Base-by-base conservation (phyloP, 2,329 filamentous ascomycete genomes). In the Cordyceps cicadae region DNA sequence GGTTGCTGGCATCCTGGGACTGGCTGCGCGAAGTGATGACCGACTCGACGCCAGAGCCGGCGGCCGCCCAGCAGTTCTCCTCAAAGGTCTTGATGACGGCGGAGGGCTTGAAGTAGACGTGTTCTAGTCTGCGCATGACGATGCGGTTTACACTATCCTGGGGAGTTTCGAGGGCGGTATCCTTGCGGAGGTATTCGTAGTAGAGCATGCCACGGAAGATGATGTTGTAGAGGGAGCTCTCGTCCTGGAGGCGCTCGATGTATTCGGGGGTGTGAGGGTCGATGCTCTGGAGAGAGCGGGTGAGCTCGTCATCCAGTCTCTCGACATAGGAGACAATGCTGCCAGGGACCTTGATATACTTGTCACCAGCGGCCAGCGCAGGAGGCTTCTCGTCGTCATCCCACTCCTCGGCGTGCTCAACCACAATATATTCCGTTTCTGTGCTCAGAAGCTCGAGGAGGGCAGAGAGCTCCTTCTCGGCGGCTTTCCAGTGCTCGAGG, bases 241-340 rank as follows among this genome's bases (percentile, higher is more conserved):
- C 94, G 69, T 99, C 94, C 60, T 89, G 88, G 63, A 99, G 79
- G 62, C 95, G 86, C 73, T 99, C 94, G 64, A 99, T 96, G 72
- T 99, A 99, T 78, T 99, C 94, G 34, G 94, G 94, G 46, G 94
- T 99, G 77, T 99, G 94, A 61, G 94, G 95, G 73, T 99, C 94
- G 70, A 99, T 97, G 76, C 88, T 90, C 76, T 99, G 94, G 57
- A 99, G 82, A n/a, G 94, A 97, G 68, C 94, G 88, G 63, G 90
- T 96, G 65, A 99, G 89, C 79, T 99, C 95, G 70, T 99, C 94
- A 70, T 99, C 94, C 21, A 99, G 84, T 71, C 94, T 85, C 81
- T 99, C 94, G 37, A 96, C 86, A 71, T 93, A 95, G 0, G 94
- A 97, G 51, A 97, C 90, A 63, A 97, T 81, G 79, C 91, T 97